Evolutionary conservation across 345 rosid genomes (phyloP).

Genomic region (Salix purpurea): DNA sequence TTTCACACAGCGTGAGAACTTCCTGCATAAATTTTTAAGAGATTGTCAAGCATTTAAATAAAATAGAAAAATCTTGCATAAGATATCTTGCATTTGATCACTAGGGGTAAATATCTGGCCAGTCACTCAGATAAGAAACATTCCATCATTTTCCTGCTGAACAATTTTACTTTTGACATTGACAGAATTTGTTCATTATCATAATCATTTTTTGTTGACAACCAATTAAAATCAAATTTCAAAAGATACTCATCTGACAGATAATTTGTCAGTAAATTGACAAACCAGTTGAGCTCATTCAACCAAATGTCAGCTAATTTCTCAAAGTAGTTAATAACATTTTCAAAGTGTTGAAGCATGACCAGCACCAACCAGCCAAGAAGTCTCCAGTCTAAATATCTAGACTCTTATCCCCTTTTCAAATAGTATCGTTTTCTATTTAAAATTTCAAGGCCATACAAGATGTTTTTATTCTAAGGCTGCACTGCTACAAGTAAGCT

Average conservation of each 20-base stretch:
- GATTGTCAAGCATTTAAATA: neutral
- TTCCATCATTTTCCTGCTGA: neutral
- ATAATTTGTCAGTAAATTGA: neutral
- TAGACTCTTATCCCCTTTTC: too few relatives aligned
- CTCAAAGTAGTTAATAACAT: neutral
- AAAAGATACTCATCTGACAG: neutral
- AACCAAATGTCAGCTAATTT: neutral
- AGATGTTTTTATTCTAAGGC: neutral
- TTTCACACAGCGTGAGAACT: constrained; percentile 53
- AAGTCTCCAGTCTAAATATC: neutral
- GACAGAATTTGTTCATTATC: neutral
- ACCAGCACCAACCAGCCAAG: neutral
- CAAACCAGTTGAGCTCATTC: neutral
- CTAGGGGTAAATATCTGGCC: neutral
- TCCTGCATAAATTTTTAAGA: constrained; percentile 39
- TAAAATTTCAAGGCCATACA: too few relatives aligned
- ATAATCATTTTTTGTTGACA: neutral
- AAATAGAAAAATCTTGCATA: neutral
- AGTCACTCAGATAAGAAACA: neutral
- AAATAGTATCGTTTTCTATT: too few relatives aligned
- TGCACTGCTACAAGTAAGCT: neutral
- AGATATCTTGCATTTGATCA: neutral
- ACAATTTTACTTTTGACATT: neutral
- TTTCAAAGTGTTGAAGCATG: neutral
- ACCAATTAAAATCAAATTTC: neutral